These are phyloP conservation scores for Penicillium riverlandense DNA, from an alignment of 495 filamentous ascomycete genomes.

Conservation along the genomic window DNA sequence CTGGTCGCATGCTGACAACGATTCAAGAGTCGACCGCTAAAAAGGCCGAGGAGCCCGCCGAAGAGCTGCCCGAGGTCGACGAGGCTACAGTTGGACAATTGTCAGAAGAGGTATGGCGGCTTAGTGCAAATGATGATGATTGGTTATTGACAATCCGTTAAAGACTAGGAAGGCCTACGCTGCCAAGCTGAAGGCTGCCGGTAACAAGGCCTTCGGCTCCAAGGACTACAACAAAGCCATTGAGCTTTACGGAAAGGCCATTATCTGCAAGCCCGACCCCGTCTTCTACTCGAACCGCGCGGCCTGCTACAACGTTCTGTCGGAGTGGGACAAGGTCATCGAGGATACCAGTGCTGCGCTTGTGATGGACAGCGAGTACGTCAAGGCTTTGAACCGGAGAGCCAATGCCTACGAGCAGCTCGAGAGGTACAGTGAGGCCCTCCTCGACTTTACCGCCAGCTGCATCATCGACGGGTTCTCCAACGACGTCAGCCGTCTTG, in stretches of 20 bases:
- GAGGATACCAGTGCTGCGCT: slow-evolving; percentile 95
- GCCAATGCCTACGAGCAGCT: slow-evolving; percentile 95
- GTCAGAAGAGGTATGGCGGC: slow-evolving; percentile 51
- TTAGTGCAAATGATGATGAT: slow-evolving; percentile 1
- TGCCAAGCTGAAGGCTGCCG: slow-evolving; percentile 83
- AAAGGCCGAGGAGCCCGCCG: slow-evolving; percentile 56
- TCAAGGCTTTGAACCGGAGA: slow-evolving; percentile 93
- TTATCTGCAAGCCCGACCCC: slow-evolving; percentile 93
- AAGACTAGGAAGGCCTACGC: slow-evolving; percentile 69
- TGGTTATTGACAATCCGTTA: slow-evolving; percentile 3
- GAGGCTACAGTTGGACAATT: slow-evolving; percentile 66
- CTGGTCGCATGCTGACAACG: slow-evolving; percentile 16
- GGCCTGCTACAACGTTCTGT: slow-evolving; percentile 90
- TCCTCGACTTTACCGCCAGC: slow-evolving; percentile 95
- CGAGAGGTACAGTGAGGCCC: slow-evolving; percentile 82
- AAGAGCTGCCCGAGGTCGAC: slow-evolving; percentile 80
- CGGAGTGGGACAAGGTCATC: slow-evolving; percentile 90
- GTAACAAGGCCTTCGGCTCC: slow-evolving; percentile 90
- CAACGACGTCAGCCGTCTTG: slow-evolving; percentile 78
- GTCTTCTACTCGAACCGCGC: slow-evolving; percentile 99
- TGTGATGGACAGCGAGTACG: slow-evolving; percentile 85
- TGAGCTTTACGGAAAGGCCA: slow-evolving; percentile 87
- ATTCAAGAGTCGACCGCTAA: slow-evolving; percentile 34
- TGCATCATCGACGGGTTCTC: slow-evolving; percentile 97
- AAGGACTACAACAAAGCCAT: slow-evolving; percentile 92